Evolutionary conservation across 148 eudicot genomes (phyloP).

Genomic region (Suaeda aralocaspica): DNA sequence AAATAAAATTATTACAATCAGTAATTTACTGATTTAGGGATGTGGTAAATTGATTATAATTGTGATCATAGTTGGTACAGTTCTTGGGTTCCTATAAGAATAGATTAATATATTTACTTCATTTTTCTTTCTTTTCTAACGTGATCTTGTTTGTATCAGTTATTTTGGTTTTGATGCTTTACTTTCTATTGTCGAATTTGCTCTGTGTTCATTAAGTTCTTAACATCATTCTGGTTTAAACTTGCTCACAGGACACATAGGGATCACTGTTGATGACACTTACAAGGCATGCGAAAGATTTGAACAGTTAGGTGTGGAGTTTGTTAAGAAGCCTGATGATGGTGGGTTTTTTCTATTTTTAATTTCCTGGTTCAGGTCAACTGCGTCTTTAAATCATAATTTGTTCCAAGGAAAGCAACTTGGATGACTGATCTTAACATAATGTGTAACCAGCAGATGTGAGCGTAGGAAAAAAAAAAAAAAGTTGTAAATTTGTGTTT

Average conservation of each 20-base stretch:
- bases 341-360: constrained; percentile 48
- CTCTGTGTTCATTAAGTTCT: constrained; percentile 14
- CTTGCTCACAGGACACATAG: constrained; percentile 73
- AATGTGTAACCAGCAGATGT: too few species aligned
- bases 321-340: constrained; percentile 86
- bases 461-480: neutral
- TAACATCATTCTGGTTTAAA: constrained; percentile 9
- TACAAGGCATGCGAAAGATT: constrained; percentile 88
- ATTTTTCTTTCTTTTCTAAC: too few species aligned
- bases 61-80: too few species aligned
- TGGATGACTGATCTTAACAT: neutral
- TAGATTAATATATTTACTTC: too few species aligned
- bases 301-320: constrained; percentile 67
- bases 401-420: neutral
- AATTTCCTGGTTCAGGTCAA: neutral
- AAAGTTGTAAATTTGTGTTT: neutral
- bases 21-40: too few species aligned
- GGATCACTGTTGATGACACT: constrained; percentile 89
- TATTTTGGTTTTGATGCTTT: too few species aligned
- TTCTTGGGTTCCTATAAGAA: too few species aligned
- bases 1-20: too few species aligned
- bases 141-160: too few species aligned
- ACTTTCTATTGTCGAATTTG: too few species aligned
- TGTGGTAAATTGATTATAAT: too few species aligned
- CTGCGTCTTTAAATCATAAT: neutral